Percentiles rank a stretch among this genome's conserved stretches.
Evolutionary conservation across 2,329 filamentous ascomycete genomes (phyloP).

Genomic region (Stagonosporopsis vannaccii): DNA sequence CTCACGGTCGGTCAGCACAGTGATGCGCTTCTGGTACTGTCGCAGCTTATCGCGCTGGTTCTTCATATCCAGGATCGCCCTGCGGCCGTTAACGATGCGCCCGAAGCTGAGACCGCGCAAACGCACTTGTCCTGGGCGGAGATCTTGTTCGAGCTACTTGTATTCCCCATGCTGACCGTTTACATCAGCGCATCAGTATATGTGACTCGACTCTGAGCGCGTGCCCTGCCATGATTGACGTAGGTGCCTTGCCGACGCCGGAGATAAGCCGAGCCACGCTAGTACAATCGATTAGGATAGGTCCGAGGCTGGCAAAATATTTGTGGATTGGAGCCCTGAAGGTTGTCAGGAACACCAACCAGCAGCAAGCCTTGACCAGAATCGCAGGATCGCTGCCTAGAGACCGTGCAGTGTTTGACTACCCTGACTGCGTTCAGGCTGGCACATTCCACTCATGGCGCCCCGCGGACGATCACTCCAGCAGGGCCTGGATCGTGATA

Average conservation of each 20-base stretch:
- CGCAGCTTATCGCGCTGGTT: slow-evolving; percentile 96
- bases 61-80: slow-evolving; percentile 97
- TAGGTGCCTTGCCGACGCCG: slow-evolving; percentile 20
- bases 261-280: slow-evolving; percentile 18
- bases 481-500: slow-evolving; percentile 54
- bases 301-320: slow-evolving; percentile 29
- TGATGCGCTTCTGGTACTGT: slow-evolving; percentile 92
- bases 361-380: neutral
- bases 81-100: slow-evolving; percentile 50
- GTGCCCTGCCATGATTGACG: slow-evolving; percentile 37
- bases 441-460: slow-evolving; percentile 28
- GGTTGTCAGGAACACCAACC: slow-evolving; percentile 8
- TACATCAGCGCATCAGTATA: slow-evolving; percentile 30
- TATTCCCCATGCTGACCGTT: slow-evolving; percentile 66
- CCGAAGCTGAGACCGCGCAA: neutral
- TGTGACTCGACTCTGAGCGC: slow-evolving; percentile 22
- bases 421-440: neutral
- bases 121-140: slow-evolving; percentile 85
- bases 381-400: neutral
- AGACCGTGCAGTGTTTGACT: neutral
- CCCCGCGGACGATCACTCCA: slow-evolving; percentile 44
- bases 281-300: slow-evolving; percentile 42
- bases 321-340: slow-evolving; percentile 22
- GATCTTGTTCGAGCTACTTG: slow-evolving; percentile 69
- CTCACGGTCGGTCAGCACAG: slow-evolving; percentile 83